Evolutionary conservation across 306 rosid species (phyloP), one percentile per base, ranked within the genome.

Genomic region (Quillaja saponaria): DNA sequence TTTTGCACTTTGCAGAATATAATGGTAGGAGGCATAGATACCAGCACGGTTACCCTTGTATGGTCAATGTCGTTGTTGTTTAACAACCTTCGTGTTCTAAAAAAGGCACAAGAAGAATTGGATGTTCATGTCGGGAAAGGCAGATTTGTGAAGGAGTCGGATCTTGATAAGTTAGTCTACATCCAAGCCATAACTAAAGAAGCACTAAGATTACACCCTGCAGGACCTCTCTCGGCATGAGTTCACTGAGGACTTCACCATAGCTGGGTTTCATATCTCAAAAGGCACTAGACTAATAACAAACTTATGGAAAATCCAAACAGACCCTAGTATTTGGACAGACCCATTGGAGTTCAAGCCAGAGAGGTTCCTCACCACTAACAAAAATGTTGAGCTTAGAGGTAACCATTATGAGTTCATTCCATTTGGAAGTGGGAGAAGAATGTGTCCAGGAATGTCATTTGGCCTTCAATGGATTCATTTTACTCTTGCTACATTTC

Each of bases 281-380:
- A 13, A 19, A 8, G 49, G 49, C 49, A 64, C 69, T 1, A 15
- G 25, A 13, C 14, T 38, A 21, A 25, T 28, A 10, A 49, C 20
- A 17, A 64, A 64, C 39, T 10, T 64, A 1, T 33, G 40, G 39
- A 64, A 51, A 20, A 17, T 64, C 12, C 60, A 49, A 2, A 9
- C 21, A 1, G 41, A 64, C 38, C 50, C 49, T 4, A 8, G 20
- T 14, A 28, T 50, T 14, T 50, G 69, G 69, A 3, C 18, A 10
- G 48, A 50, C 14, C 69, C 69, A 25, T 10, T 50, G 5, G 60
- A 51, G 21, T 49, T 51, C 69, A 39, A 51, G 10, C 48, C 61
- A 7, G 60, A 49, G 60, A 59, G 64, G 20, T 59, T 59, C 50
- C 51, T 59, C 38, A 41, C 25, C 7, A 16, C 13, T 12, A 50